These are phyloP conservation scores for Naematelia encephala DNA, from an alignment of 768 basidiomycete species.

Conservation along the genomic window DNA sequence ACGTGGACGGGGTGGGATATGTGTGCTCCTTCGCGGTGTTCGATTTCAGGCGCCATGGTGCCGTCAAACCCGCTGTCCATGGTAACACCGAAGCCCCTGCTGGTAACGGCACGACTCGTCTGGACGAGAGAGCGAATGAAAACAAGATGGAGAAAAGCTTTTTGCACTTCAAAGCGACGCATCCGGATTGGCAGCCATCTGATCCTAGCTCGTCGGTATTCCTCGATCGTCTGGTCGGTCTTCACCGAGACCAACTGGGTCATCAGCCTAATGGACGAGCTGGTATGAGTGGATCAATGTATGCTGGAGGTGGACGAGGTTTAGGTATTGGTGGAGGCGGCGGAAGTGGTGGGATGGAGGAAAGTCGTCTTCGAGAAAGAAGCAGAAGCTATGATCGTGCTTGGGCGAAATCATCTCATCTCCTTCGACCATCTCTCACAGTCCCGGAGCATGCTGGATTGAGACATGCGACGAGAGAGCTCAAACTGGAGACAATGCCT, in stretches of 20 bases:
- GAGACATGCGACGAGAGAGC: constrained; percentile 16
- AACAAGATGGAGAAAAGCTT: constrained; percentile 87
- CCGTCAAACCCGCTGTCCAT: background rate
- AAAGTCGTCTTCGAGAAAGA: constrained; percentile 27
- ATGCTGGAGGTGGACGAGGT: constrained; percentile 12
- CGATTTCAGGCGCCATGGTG: constrained; percentile 87
- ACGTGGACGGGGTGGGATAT: constrained; percentile 92
- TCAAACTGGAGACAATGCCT: constrained; percentile 1
- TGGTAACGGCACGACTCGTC: background rate
- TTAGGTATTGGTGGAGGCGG: constrained; percentile 14
- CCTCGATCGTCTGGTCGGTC: constrained; percentile 65
- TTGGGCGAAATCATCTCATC: constrained; percentile 27
- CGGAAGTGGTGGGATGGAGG: constrained; percentile 21
- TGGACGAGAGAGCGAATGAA: constrained; percentile 21
- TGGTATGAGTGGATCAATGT: background rate
- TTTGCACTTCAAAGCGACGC: constrained; percentile 58
- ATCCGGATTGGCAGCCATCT: constrained; percentile 91
- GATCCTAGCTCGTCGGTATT: constrained; percentile 90
- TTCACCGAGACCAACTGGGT: constrained; percentile 18
- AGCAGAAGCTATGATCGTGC: constrained; percentile 40
- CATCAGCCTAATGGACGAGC: background rate
- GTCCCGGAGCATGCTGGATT: constrained; percentile 33
- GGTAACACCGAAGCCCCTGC: background rate
- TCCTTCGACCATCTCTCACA: constrained; percentile 2
- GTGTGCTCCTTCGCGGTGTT: constrained; percentile 98